Evolutionary conservation across 192 early-diverging fungal species (phyloP).

Genomic region (Physocladia obscura): DNA sequence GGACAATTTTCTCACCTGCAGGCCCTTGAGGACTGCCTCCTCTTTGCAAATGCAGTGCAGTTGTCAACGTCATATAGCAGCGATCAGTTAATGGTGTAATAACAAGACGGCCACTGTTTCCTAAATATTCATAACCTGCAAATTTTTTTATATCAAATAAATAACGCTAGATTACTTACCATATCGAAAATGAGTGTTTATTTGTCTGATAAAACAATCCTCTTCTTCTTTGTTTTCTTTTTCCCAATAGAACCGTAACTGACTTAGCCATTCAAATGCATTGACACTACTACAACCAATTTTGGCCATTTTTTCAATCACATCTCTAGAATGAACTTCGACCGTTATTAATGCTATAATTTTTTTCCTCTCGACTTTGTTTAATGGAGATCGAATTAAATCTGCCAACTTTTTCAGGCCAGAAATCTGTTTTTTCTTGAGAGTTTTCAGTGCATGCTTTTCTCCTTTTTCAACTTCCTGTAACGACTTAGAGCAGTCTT

Average conservation of each 20-base stretch:
- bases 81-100: slow-evolving; percentile 63
- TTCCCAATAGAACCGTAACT: slow-evolving; percentile 65
- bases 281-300: slow-evolving; percentile 48
- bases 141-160: neutral
- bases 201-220: slow-evolving; percentile 63
- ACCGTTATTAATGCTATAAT: slow-evolving; percentile 62
- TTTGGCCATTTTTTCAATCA: slow-evolving; percentile 59
- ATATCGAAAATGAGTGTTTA: slow-evolving; percentile 61
- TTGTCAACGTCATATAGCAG: slow-evolving; percentile 64
- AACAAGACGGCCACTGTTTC: slow-evolving; percentile 58
- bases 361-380: slow-evolving; percentile 62
- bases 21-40: slow-evolving; percentile 61
- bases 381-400: slow-evolving; percentile 52
- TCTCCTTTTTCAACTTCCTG: slow-evolving; percentile 61
- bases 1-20: no score
- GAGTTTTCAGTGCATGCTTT: slow-evolving; percentile 53
- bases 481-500: slow-evolving; percentile 58
- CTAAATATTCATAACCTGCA: slow-evolving; percentile 49
- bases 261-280: slow-evolving; percentile 62
- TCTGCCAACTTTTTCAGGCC: slow-evolving; percentile 57
- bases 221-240: slow-evolving; percentile 60
- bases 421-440: slow-evolving; percentile 62
- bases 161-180: slow-evolving; percentile 35
- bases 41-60: slow-evolving; percentile 52
- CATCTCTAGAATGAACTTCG: slow-evolving; percentile 63